phyloP scores from a whole-genome alignment of 345 rosid species.

The Psidium friedrichsthalianum region DNA sequence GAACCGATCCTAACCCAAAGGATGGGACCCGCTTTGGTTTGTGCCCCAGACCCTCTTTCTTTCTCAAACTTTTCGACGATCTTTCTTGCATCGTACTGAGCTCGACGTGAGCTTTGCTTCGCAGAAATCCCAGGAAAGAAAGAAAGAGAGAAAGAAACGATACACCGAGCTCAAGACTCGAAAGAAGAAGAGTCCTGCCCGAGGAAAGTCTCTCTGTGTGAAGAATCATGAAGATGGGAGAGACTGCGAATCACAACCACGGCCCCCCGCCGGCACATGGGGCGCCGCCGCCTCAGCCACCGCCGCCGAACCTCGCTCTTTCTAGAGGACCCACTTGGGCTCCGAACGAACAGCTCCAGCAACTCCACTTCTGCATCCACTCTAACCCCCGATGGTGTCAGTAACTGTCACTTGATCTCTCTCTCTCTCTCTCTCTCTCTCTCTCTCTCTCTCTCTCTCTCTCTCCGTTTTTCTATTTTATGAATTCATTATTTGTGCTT shows the following conservation, averaged over 20 bases:
- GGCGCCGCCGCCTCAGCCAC: conserved; percentile 24
- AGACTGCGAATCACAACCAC: conserved; percentile 27
- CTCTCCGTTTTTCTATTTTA: neutral
- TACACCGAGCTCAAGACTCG: neutral
- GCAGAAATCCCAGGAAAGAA: neutral
- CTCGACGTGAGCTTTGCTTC: neutral
- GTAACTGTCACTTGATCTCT: conserved; percentile 22
- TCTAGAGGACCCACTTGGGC: conserved; percentile 56
- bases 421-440: neutral
- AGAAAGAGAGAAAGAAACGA: neutral
- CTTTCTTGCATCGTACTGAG: neutral
- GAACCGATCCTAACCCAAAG: neutral
- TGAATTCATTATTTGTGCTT: neutral
- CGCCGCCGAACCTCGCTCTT: conserved; percentile 34
- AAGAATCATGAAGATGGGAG: conserved; percentile 26
- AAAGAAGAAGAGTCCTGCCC: neutral
- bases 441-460: neutral
- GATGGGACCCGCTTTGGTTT: neutral
- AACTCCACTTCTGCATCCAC: conserved; percentile 93
- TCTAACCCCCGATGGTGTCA: conserved; percentile 96
- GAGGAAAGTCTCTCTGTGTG: neutral
- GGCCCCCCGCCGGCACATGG: conserved; percentile 27
- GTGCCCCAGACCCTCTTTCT: neutral
- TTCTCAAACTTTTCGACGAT: neutral
- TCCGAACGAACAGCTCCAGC: conserved; percentile 87